phyloP scores from a whole-genome alignment of 2,329 filamentous ascomycete genomes.

The Pseudopyrenochaeta lycopersici region DNA sequence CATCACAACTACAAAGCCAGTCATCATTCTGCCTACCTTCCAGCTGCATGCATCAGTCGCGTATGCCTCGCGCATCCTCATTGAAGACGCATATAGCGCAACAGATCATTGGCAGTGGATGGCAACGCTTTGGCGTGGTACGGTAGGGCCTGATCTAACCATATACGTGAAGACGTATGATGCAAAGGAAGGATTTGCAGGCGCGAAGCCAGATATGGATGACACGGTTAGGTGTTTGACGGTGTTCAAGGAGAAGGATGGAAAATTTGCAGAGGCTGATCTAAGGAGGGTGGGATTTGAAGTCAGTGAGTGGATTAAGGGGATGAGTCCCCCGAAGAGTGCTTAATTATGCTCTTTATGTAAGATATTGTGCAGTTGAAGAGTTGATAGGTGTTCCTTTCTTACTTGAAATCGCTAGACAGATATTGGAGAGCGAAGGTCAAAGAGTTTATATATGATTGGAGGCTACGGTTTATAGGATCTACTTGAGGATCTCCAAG shows the following conservation, averaged over 20 bases:
- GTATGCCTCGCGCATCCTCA: constrained; percentile 77
- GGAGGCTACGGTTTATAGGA: not conserved
- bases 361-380: not conserved
- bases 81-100: constrained; percentile 78
- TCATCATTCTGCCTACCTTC: constrained; percentile 81
- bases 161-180: constrained; percentile 66
- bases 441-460: not conserved
- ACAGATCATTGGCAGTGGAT: constrained; percentile 99
- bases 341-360: not conserved
- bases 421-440: not conserved
- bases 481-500: not conserved
- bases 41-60: constrained; percentile 80
- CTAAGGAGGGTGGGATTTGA: constrained; percentile 84
- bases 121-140: constrained; percentile 90
- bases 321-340: constrained; percentile 19
- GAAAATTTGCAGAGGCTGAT: constrained; percentile 56
- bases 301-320: constrained; percentile 79
- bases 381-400: not conserved
- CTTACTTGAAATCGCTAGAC: not conserved
- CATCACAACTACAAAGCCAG: constrained; percentile 60
- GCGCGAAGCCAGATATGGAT: constrained; percentile 53
- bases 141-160: constrained; percentile 81
- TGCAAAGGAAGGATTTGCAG: constrained; percentile 34
- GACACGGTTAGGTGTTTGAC: constrained; percentile 52
- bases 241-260: constrained; percentile 44